Percentiles rank a stretch among this genome's conserved stretches.
phyloP scores from a whole-genome alignment of 768 basidiomycete genomes.

The Boletus bicolor region DNA sequence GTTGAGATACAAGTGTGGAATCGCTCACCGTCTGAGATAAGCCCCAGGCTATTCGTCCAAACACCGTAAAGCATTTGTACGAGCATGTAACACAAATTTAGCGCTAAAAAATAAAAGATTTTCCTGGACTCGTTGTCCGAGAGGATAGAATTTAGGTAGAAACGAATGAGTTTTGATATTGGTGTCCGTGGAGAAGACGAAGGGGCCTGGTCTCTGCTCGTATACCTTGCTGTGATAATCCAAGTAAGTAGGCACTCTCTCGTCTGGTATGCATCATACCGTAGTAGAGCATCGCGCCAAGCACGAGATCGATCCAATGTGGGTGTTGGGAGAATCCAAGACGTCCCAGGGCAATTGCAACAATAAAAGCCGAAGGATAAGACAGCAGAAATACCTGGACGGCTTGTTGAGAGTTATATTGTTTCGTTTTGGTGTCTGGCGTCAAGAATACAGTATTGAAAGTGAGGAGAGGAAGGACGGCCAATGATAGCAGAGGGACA shows the following conservation, averaged over 20 bases:
- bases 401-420: conserved; percentile 47
- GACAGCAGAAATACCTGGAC: conserved; percentile 58
- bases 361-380: conserved; percentile 48
- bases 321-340: conserved; percentile 64
- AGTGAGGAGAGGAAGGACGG: conserved; percentile 59
- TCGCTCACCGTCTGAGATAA: conserved; percentile 92
- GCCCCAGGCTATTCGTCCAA: conserved; percentile 94
- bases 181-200: conserved; percentile 47
- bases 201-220: conserved; percentile 42
- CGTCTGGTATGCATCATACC: conserved; percentile 41
- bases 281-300: conserved; percentile 58
- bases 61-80: conserved; percentile 97
- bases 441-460: conserved; percentile 59
- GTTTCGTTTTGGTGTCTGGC: conserved; percentile 47
- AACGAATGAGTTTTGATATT: conserved; percentile 51
- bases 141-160: conserved; percentile 87
- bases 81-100: conserved; percentile 95
- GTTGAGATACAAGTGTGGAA: not conserved
- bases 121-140: conserved; percentile 89
- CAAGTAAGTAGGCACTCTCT: conserved; percentile 7
- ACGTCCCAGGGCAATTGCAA: conserved; percentile 52
- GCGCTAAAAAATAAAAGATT: conserved; percentile 94
- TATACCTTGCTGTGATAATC: conserved; percentile 46
- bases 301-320: conserved; percentile 54
- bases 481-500: conserved; percentile 56